Conservation (phyloP, 1,284 basidiomycete species). For the Apiotrichum veenhuisii region DNA sequence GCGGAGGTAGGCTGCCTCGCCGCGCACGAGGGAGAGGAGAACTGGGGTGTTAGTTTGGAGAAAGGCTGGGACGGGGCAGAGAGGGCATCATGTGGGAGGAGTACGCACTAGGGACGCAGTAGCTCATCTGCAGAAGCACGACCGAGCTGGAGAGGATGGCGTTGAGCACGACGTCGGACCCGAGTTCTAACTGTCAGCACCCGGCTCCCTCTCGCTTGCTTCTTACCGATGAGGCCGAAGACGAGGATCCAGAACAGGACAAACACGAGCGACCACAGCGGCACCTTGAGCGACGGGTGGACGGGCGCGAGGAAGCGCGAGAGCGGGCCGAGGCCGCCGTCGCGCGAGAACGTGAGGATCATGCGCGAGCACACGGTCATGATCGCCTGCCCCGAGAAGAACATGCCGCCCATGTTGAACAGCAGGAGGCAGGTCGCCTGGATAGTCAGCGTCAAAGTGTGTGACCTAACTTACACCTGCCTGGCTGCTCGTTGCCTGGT, state of each 20-base stretch:
- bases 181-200: conserved; percentile 48
- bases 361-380: conserved; percentile 63
- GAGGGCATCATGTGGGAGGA: too few relatives aligned
- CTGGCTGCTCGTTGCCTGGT: conserved; percentile 59
- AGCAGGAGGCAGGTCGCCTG: conserved; percentile 44
- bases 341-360: conserved; percentile 65
- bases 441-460: neutral
- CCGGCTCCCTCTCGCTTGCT: neutral
- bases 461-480: conserved; percentile 48
- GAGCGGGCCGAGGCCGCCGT: conserved; percentile 59
- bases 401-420: conserved; percentile 49
- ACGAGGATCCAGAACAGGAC: conserved; percentile 48
- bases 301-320: conserved; percentile 55
- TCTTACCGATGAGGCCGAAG: conserved; percentile 53
- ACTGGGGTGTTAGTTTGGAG: conserved; percentile 45
- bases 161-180: conserved; percentile 54
- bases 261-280: conserved; percentile 32
- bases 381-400: conserved; percentile 48
- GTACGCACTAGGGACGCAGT: conserved; percentile 36
- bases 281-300: conserved; percentile 32
- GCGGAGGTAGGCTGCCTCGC: conserved; percentile 39
- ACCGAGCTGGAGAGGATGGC: conserved; percentile 47
- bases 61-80: neutral
- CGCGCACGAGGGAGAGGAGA: conserved; percentile 47
- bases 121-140: conserved; percentile 29